Percentiles rank a stretch among this genome's conserved stretches.
phyloP scores from a whole-genome alignment of 139 green algal species.

The Pleodorina starrii region DNA sequence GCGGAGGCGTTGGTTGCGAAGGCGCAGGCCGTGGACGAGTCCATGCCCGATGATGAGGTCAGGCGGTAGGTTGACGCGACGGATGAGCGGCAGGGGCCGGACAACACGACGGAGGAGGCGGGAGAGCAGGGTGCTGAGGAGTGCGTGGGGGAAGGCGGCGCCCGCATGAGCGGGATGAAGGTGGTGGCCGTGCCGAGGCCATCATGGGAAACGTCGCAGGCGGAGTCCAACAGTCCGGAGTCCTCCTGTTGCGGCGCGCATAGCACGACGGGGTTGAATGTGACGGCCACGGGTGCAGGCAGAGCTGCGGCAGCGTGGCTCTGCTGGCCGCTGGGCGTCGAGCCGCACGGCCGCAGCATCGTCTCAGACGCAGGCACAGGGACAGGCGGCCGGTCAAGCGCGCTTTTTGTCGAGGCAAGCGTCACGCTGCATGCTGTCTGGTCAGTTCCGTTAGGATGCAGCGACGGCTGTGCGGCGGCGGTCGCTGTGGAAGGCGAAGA shows the following conservation, averaged over 20 bases:
- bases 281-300: no score
- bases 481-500: neutral
- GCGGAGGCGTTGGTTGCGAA: neutral
- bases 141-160: neutral
- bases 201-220: neutral
- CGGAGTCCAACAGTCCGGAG: neutral
- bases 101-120: neutral
- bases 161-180: slow-evolving; percentile 2
- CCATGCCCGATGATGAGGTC: neutral
- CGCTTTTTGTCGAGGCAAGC: neutral
- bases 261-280: no score
- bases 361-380: no score
- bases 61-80: neutral
- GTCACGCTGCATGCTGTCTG: neutral
- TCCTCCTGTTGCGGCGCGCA: neutral
- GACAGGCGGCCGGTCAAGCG: neutral
- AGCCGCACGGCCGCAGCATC: no score
- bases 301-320: no score
- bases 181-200: neutral
- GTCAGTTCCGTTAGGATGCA: neutral
- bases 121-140: slow-evolving; percentile 1
- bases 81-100: neutral
- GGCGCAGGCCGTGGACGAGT: neutral
- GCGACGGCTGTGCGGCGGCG: neutral
- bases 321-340: no score